Base-by-base conservation (phyloP, 345 rosid species). In the Firmiana major region DNA sequence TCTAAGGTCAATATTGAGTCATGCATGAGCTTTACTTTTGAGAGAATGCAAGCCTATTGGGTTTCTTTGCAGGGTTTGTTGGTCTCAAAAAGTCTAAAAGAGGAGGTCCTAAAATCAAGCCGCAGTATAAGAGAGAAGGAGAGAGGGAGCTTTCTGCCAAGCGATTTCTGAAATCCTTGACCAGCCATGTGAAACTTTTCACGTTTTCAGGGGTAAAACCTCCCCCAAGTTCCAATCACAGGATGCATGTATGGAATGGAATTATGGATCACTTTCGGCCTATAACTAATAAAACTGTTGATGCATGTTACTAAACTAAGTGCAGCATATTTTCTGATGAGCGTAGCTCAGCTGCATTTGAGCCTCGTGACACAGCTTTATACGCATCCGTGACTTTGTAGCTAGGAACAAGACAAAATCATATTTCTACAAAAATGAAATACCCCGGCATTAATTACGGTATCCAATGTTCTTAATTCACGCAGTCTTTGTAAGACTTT, bases 371-470 rank as follows among this genome's bases (percentile, higher is more conserved):
- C 28, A 36, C 58, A 0, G 62, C 54, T 70, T 21, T 63, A 71
- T 49, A 43, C 72, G 54, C 28, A 79, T 70, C 86, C 86, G 88
- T 83, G 88, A 87, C 84, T 83, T 79, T 24, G 8, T 46, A 28
- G 63, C 63, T 75, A 73, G 2, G 22, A 80, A 77, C 82, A 77
- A 84, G 82, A 77, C 83, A 77, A 84, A 84, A 64, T 62, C 42
- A 31, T 49, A n/a, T 45, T 70, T 17, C 60, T 19, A 51, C 24
- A 4, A 31, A 68, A 68, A 68, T 59, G 3, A 21, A 31, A 34
- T 77, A 74, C 75, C 79, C 58, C 51, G 59, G 78, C 87, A 81
- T 70, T 69, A 65, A 84, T 87, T 79, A 79, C 79, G 88, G 86
- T 54, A 79, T 79, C 85, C 79, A 79, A 82, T 49, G 81, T 74